A percentile compares a stretch with the other conserved stretches of the same genome.
These are phyloP conservation scores for Microcera coccophila DNA, from an alignment of 2,329 filamentous ascomycete species.

Conservation along the genomic window DNA sequence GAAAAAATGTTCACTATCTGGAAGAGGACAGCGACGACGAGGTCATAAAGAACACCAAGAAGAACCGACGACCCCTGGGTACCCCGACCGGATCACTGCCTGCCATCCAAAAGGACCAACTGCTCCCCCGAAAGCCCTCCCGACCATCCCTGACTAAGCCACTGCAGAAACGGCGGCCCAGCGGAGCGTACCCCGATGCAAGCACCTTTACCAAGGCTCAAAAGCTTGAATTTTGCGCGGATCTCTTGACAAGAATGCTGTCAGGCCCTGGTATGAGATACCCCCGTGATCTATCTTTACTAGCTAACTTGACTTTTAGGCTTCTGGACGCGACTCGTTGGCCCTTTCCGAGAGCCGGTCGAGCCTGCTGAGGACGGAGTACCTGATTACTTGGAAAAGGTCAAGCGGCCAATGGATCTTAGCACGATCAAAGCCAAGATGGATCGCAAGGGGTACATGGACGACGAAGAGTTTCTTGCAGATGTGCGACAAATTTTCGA, in stretches of 20 bases:
- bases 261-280: constrained; percentile 51
- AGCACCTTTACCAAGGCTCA: constrained; percentile 34
- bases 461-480: constrained; percentile 50
- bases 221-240: constrained; percentile 56
- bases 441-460: constrained; percentile 49
- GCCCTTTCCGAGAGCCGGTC: constrained; percentile 58
- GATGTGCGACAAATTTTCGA: constrained; percentile 61
- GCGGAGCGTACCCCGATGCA: constrained; percentile 30
- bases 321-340: constrained; percentile 64
- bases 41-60: constrained; percentile 30
- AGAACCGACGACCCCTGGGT: constrained; percentile 39
- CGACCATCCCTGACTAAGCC: constrained; percentile 33
- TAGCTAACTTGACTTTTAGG: constrained; percentile 35
- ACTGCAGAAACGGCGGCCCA: constrained; percentile 33
- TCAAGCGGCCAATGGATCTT: constrained; percentile 61
- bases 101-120: constrained; percentile 19
- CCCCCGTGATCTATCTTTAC: background rate
- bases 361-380: constrained; percentile 54
- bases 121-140: constrained; percentile 26
- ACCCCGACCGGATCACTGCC: constrained; percentile 9
- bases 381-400: constrained; percentile 58
- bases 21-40: constrained; percentile 43
- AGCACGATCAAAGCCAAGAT: constrained; percentile 58
- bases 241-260: constrained; percentile 57
- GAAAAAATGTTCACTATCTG: constrained; percentile 49